Evolutionary conservation across 352 stramenopile species (phyloP), one percentile per base, ranked within the genome.

Genomic region (Pythium apleroticum): DNA sequence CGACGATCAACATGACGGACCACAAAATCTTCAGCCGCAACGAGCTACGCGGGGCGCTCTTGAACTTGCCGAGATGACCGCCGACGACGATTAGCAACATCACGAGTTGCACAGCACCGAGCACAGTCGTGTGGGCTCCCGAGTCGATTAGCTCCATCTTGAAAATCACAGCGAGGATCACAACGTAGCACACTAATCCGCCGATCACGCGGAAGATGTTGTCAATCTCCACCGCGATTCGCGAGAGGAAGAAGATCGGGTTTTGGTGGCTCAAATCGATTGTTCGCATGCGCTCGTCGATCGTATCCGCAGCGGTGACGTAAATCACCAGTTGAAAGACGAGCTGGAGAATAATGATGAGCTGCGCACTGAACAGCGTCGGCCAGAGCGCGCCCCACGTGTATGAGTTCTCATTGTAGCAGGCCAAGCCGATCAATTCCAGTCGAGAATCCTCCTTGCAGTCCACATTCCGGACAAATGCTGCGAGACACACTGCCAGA

Each of bases 311-410:
- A 39, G 90, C 93, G 0, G 77, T 71, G 15, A 91, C 80, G 46
- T 96, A 96, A 7, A 96, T 86, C 52, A 94, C 84, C 24, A 96
- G 75, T 68, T 96, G 87, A 45, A 93, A 91, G 11, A 96, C 82
- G 14, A 96, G 53, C 63, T 94, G 84, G 19, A 90, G 77, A 30
- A 96, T 94, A 52, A 96, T 91, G 10, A 93, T 57, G 27, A 96
- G 74, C 54, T 96, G 87, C 0, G 87, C 84, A 28, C 73, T 91
- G 63, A 94, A 96, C 0, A 96, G 65, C 2, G 87, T 92, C 20
- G 85, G 80, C 81, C 81, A 96, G 27, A 96, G 62, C 20, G 83
- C 82, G 10, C 68, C 66, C 87, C 87, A 96, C 8, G 84, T 90
- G 24, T 76, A 63, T 1, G 80, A 64, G 8, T 65, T 72, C 25